Percentiles rank a stretch among this genome's conserved stretches.
Conservation (phyloP, 805 yeast species). For the Kregervanrija fluxuum region DNA sequence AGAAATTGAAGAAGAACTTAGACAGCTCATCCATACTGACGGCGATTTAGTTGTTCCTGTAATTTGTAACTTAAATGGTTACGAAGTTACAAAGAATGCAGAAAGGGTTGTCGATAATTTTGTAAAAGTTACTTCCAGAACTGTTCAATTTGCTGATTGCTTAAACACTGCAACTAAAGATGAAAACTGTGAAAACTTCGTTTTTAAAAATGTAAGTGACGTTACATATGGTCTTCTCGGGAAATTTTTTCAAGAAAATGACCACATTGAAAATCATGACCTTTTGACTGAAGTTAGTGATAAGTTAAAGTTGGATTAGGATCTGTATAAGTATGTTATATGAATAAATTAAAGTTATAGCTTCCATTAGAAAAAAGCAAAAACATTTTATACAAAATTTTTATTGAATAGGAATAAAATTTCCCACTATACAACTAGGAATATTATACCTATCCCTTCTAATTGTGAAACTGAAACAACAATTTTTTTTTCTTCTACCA, state of each 20-base stretch:
- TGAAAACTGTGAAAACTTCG: constrained; percentile 6
- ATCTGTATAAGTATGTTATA: too few relatives aligned
- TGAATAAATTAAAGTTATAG: too few relatives aligned
- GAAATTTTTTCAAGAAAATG: constrained; percentile 17
- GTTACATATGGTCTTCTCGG: constrained; percentile 22
- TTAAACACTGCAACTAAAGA: constrained; percentile 14
- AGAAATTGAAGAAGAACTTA: constrained; percentile 21
- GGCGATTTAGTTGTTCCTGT: constrained; percentile 20
- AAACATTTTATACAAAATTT: constrained; percentile 25
- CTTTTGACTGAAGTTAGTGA: constrained; percentile 8
- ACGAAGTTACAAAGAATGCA: constrained; percentile 10
- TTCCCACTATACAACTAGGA: constrained; percentile 94
- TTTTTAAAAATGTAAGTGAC: constrained; percentile 25
- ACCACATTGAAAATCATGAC: constrained; percentile 4
- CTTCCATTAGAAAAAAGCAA: background rate
- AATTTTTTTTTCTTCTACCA: constrained; percentile 70
- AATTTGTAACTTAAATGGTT: constrained; percentile 25
- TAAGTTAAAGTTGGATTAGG: background rate
- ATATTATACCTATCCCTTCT: constrained; percentile 89
- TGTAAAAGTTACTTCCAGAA: constrained; percentile 23
- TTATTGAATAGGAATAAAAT: constrained; percentile 70
- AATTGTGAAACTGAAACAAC: constrained; percentile 92
- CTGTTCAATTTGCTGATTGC: constrained; percentile 28
- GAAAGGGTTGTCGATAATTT: constrained; percentile 21
- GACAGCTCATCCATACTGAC: constrained; percentile 8